Evolutionary conservation across 2,329 filamentous ascomycete genomes (phyloP), one percentile per base, ranked within the genome.

Genomic region (Graphium sp.): DNA sequence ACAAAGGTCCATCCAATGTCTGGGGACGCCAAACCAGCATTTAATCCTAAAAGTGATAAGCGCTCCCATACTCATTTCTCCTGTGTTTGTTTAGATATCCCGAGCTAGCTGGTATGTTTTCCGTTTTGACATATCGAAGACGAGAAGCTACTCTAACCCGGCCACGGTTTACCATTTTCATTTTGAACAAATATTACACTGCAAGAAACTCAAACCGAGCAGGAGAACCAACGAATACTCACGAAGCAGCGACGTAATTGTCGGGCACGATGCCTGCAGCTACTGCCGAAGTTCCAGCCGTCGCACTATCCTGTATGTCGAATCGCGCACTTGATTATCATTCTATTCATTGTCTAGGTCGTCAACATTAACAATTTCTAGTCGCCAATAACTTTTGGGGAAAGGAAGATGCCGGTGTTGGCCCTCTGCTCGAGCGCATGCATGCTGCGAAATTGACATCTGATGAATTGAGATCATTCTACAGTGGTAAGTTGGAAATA

Each of bases 311-410:
- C 26, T 80, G 73, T 78, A 58, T 44, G 61, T 3, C 22, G 6
- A 25, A 22, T 10, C 3, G 11, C 17, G 25, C 16, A 15, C 22
- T n/a, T 7, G n/a, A 8, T 22, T 22, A 7, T n/a, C 20, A 7
- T 22, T n/a, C 20, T 8, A 22, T 22, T 22, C 20, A 7, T 7
- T 8, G 20, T 8, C 7, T 8, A n/a, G 20, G 20, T 22, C n/a
- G 20, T 8, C 20, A n/a, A 22, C n/a, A 22, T n/a, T 22, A 22
- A 22, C 20, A n/a, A n/a, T 11, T 15, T 20, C 10, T 22, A 85
- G 85, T 98, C 59, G 87, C 89, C 45, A 98, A 98, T 60, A 98
- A 98, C 52, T 98, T 98, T 55, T 98, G 89, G 89, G 89, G 89
- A 38, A 95, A 92, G 62, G 87, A 95, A 51, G 89, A 98, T 62